A percentile compares a stretch with the other conserved stretches of the same genome.
phyloP scores from a whole-genome alignment of 2,329 filamentous ascomycete species.

The Aspergillus glaucus region DNA sequence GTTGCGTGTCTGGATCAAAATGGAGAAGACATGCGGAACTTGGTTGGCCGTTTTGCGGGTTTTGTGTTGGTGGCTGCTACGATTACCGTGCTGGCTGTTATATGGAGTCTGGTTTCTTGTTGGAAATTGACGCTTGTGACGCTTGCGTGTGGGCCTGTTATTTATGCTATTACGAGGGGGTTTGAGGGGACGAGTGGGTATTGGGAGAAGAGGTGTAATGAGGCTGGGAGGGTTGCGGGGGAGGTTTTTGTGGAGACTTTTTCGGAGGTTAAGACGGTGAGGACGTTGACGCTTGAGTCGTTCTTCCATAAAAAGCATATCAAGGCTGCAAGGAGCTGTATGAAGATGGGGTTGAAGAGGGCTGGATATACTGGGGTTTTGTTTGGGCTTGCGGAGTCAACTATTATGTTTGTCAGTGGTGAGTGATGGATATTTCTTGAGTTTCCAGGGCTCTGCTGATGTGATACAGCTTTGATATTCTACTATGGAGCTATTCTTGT shows the following conservation, averaged over 20 bases:
- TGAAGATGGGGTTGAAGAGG: conserved; percentile 58
- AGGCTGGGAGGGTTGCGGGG: conserved; percentile 54
- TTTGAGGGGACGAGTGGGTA: conserved; percentile 60
- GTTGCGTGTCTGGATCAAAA: conserved; percentile 70
- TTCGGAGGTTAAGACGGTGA: conserved; percentile 70
- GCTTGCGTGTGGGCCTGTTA: conserved; percentile 60
- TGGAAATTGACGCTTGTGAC: conserved; percentile 80
- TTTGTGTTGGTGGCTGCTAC: conserved; percentile 59
- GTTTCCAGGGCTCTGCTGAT: conserved; percentile 5
- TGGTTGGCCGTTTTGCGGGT: conserved; percentile 71
- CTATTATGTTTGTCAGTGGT: conserved; percentile 62
- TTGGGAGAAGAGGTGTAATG: conserved; percentile 67
- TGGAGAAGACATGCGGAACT: conserved; percentile 78
- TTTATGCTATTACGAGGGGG: conserved; percentile 59
- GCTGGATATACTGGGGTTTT: conserved; percentile 63
- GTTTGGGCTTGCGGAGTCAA: conserved; percentile 71
- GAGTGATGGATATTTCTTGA: conserved; percentile 9
- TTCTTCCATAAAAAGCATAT: conserved; percentile 63
- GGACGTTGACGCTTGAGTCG: conserved; percentile 64
- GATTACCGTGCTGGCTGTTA: conserved; percentile 63
- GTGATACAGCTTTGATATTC: conserved; percentile 61
- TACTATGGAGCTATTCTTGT: conserved; percentile 71
- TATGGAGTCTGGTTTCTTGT: conserved; percentile 67
- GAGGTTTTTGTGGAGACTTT: conserved; percentile 69
- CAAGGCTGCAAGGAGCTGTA: conserved; percentile 45